Percentiles rank a stretch among this genome's conserved stretches.
Conservation (phyloP, 768 basidiomycete genomes). For the Gloeostereum incarnatum region DNA sequence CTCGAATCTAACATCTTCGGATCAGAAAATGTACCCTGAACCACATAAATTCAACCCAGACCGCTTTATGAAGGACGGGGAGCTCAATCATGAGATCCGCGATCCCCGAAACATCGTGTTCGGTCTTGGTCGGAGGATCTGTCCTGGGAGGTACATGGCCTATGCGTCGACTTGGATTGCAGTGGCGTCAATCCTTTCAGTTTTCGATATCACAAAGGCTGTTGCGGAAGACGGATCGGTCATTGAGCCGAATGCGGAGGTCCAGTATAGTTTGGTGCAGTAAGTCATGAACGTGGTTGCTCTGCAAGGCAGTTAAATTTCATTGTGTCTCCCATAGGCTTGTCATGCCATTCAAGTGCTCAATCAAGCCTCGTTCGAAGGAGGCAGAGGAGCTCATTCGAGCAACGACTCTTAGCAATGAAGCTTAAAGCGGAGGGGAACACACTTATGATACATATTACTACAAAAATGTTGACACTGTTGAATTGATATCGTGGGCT, state of each 20-base stretch:
- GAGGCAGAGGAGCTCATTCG: too few species aligned
- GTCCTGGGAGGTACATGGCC: slow-evolving; percentile 8
- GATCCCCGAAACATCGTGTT: slow-evolving; percentile 5
- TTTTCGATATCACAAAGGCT: slow-evolving; percentile 12
- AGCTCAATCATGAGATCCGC: slow-evolving; percentile 5
- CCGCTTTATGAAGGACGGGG: slow-evolving; percentile 13
- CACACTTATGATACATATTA: too few species aligned
- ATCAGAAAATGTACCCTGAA: slow-evolving; percentile 14
- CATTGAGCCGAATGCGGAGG: slow-evolving; percentile 9
- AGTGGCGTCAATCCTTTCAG: slow-evolving; percentile 13
- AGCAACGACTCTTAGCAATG: too few species aligned
- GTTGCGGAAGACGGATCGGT: slow-evolving; percentile 8
- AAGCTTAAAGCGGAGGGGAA: too few species aligned
- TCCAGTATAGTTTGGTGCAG: too few species aligned
- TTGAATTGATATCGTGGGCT: too few species aligned
- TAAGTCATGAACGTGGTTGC: too few species aligned
- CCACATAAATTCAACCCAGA: slow-evolving; percentile 17
- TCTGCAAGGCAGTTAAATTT: too few species aligned
- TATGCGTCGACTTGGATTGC: slow-evolving; percentile 8
- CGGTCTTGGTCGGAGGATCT: slow-evolving; percentile 7
- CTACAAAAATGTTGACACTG: too few species aligned
- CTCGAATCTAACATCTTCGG: neutral
- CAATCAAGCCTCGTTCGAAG: too few species aligned
- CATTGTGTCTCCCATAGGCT: too few species aligned
- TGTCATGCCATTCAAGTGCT: too few species aligned